phyloP scores from a whole-genome alignment of 1,284 basidiomycete species.

The Pascua guehoae region DNA sequence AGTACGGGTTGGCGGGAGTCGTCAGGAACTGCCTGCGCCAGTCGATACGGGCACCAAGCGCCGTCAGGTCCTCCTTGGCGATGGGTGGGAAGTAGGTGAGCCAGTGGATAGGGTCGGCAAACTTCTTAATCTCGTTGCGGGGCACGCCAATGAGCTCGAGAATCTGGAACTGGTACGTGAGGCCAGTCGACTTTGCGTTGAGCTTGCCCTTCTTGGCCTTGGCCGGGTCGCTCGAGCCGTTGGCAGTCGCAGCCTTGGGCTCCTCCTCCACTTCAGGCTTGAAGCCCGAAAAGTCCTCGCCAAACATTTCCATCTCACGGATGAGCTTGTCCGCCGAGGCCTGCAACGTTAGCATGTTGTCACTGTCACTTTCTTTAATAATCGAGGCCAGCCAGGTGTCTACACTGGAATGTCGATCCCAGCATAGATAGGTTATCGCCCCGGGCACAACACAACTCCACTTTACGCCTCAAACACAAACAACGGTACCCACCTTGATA shows the following conservation, averaged over 20 bases:
- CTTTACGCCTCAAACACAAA: background rate
- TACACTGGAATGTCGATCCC: background rate
- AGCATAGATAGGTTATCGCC: too few species aligned
- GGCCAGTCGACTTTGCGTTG: slow-evolving; percentile 85
- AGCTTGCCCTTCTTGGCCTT: slow-evolving; percentile 98
- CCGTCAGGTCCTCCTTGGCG: slow-evolving; percentile 80
- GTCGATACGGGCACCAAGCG: slow-evolving; percentile 90
- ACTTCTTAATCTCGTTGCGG: slow-evolving; percentile 85
- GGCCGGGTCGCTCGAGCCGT: slow-evolving; percentile 43
- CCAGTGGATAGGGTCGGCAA: slow-evolving; percentile 92
- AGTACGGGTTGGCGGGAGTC: slow-evolving; percentile 91
- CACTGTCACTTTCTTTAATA: background rate
- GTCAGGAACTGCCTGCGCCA: slow-evolving; percentile 96
- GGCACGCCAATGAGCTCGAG: slow-evolving; percentile 91
- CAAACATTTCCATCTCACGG: slow-evolving; percentile 95
- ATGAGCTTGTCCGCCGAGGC: slow-evolving; percentile 95
- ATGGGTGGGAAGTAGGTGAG: slow-evolving; percentile 94
- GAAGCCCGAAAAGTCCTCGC: slow-evolving; percentile 79
- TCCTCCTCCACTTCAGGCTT: slow-evolving; percentile 49
- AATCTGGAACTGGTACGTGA: slow-evolving; percentile 98
- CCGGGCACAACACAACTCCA: too few species aligned
- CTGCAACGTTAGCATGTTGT: background rate
- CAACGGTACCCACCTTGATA: slow-evolving; percentile 73
- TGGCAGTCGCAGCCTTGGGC: slow-evolving; percentile 35
- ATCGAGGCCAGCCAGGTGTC: background rate